Evolutionary conservation across 164 flowering plant genomes (phyloP), one percentile per base, ranked within the genome.

Genomic region (Liquidambar formosana): DNA sequence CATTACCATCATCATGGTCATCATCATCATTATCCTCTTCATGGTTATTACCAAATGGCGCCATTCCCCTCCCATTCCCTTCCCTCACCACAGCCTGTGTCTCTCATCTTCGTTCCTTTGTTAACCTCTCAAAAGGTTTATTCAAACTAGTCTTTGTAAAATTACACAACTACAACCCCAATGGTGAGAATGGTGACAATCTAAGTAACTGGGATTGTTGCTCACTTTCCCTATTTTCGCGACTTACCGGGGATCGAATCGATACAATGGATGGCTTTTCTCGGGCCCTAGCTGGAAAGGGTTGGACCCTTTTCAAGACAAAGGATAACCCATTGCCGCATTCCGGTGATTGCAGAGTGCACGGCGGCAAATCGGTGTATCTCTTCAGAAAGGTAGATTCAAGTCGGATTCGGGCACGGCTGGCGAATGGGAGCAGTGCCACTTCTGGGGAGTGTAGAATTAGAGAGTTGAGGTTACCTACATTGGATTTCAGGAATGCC

Each of bases 381-480:
- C 64, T 89, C 68, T 89, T 82, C 62, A 79, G 88, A 77, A 89
- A 84, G 74, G 78, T 80, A 76, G 87, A 79, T 23, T 26, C 77
- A 3, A 79, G 73, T 68, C 75, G 85, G 64, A 76, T 80, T 44
- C 65, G 76, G 60, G 74, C 54, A 14, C 12, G 69, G 41, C 53
- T 27, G 49, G 10, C 33, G 19, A 44, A 68, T 58, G 63, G 63
- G 13, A 67, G 15, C 18, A 70, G 27, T 23, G 66, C 48, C 2
- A 51, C 25, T 5, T 16, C 44, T 53, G 84, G 82, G n/a, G 77
- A 72, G 71, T 68, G 79, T 51, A 81, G 93, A 66, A 61, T 87
- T 26, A 84, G 91, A 57, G 94, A 89, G 78, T 64, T 89, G 79
- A 84, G 89, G 69, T 73, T 87, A 82, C 94, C 94, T 10, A 52